phyloP scores from a whole-genome alignment of 2,329 filamentous ascomycete species.

The Colletotrichum spaethianum region DNA sequence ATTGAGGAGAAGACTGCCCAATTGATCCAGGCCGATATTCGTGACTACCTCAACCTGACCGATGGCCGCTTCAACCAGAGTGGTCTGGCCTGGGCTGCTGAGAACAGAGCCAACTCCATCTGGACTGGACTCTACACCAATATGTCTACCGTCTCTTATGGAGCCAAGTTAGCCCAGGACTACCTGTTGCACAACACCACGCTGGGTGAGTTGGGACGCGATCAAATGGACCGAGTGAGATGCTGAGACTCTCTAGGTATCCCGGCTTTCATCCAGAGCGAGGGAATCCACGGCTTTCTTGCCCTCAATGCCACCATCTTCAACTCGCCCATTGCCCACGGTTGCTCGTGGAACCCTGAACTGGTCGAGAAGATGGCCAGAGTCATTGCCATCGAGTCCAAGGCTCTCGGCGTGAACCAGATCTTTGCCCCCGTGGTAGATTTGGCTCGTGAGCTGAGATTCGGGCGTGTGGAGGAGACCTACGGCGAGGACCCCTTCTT shows the following conservation, averaged over 20 bases:
- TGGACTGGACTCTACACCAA: constrained; percentile 79
- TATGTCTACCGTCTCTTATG: constrained; percentile 74
- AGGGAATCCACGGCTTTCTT: constrained; percentile 81
- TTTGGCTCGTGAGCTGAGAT: constrained; percentile 79
- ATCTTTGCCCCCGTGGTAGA: constrained; percentile 81
- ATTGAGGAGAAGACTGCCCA: constrained; percentile 81
- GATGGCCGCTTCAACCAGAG: constrained; percentile 77
- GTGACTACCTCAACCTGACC: constrained; percentile 81
- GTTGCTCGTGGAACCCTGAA: constrained; percentile 78
- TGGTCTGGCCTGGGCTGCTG: constrained; percentile 77
- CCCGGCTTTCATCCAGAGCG: constrained; percentile 80
- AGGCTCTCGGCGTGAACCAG: constrained; percentile 79
- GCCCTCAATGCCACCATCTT: constrained; percentile 83
- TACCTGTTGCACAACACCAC: constrained; percentile 70
- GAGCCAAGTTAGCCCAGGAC: constrained; percentile 76
- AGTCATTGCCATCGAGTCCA: constrained; percentile 75
- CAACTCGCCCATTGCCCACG: constrained; percentile 82
- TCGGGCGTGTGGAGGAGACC: constrained; percentile 81
- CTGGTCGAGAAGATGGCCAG: constrained; percentile 77
- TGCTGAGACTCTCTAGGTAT: constrained; percentile 74
- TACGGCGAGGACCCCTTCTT: constrained; percentile 79
- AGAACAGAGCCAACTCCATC: constrained; percentile 76
- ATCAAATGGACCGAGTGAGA: neutral
- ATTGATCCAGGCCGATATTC: constrained; percentile 78
- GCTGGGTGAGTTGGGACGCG: constrained; percentile 46